Evolutionary conservation across 768 basidiomycete genomes (phyloP).

Genomic region (Suillus bovinus): DNA sequence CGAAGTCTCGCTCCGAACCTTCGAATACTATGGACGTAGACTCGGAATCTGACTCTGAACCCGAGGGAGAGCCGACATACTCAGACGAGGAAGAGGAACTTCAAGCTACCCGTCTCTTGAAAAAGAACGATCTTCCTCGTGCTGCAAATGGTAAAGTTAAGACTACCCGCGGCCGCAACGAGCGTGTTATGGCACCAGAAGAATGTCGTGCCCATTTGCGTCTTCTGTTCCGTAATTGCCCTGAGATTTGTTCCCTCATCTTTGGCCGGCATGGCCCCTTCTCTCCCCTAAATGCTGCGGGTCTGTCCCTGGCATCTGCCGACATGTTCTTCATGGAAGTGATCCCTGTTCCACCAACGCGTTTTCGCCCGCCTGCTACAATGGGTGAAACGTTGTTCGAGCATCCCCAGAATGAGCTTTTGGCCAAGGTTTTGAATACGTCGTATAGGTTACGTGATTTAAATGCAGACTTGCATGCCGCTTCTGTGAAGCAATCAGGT

Average conservation of each 20-base stretch:
- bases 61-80: constrained; percentile 45
- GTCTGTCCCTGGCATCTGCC: constrained; percentile 70
- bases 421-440: constrained; percentile 78
- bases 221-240: constrained; percentile 81
- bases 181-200: constrained; percentile 86
- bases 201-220: constrained; percentile 95
- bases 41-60: constrained; percentile 51
- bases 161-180: constrained; percentile 76
- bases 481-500: constrained; percentile 57
- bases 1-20: constrained; percentile 26
- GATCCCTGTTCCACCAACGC: constrained; percentile 87
- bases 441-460: constrained; percentile 79
- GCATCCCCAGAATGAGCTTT: constrained; percentile 91
- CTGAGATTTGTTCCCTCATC: constrained; percentile 78
- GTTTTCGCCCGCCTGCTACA: constrained; percentile 91
- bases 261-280: constrained; percentile 93
- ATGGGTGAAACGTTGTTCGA: constrained; percentile 94
- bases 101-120: constrained; percentile 17
- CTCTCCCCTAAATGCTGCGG: constrained; percentile 56
- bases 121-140: constrained; percentile 49
- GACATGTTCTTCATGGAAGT: constrained; percentile 99
- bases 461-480: constrained; percentile 62
- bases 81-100: constrained; percentile 49
- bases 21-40: constrained; percentile 43
- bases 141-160: constrained; percentile 80